phyloP scores from a whole-genome alignment of 2,329 filamentous ascomycete species.

The Colletotrichum shisoi region DNA sequence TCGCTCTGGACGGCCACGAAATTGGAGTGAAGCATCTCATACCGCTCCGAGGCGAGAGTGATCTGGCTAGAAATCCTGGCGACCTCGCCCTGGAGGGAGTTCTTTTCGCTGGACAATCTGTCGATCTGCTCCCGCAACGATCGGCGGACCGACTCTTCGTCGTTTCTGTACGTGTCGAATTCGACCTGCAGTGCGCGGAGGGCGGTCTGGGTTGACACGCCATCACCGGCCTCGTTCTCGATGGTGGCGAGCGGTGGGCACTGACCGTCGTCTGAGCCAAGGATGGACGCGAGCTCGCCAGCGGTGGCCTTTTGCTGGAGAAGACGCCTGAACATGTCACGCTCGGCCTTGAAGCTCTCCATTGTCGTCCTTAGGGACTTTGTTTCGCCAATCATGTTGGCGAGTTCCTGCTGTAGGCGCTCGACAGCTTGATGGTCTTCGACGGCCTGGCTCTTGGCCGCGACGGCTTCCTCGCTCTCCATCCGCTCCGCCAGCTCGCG shows the following conservation, averaged over 20 bases:
- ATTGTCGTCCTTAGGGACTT: constrained; percentile 81
- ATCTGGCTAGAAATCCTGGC: constrained; percentile 82
- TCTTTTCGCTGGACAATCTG: constrained; percentile 81
- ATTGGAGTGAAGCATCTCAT: constrained; percentile 89
- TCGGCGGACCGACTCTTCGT: constrained; percentile 80
- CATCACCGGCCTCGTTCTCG: constrained; percentile 63
- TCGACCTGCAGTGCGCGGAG: constrained; percentile 88
- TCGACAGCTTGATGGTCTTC: constrained; percentile 76
- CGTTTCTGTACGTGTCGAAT: constrained; percentile 88
- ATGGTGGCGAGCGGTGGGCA: constrained; percentile 66
- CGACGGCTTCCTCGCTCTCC: constrained; percentile 86
- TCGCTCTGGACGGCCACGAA: constrained; percentile 84
- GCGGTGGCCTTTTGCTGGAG: constrained; percentile 74
- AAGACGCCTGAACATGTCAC: constrained; percentile 97
- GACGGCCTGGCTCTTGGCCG: constrained; percentile 68
- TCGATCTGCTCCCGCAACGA: constrained; percentile 87
- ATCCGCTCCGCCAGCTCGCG: constrained; percentile 86
- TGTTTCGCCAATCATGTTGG: constrained; percentile 82
- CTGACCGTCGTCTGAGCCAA: constrained; percentile 70
- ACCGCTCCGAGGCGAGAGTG: constrained; percentile 80
- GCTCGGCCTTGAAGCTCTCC: constrained; percentile 92
- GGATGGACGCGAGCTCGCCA: constrained; percentile 70
- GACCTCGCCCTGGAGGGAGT: constrained; percentile 80
- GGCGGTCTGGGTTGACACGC: constrained; percentile 67
- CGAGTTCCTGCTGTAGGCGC: constrained; percentile 73